These are phyloP conservation scores for Apiospora koreana DNA, from an alignment of 2,329 filamentous ascomycete species.

Conservation along the genomic window DNA sequence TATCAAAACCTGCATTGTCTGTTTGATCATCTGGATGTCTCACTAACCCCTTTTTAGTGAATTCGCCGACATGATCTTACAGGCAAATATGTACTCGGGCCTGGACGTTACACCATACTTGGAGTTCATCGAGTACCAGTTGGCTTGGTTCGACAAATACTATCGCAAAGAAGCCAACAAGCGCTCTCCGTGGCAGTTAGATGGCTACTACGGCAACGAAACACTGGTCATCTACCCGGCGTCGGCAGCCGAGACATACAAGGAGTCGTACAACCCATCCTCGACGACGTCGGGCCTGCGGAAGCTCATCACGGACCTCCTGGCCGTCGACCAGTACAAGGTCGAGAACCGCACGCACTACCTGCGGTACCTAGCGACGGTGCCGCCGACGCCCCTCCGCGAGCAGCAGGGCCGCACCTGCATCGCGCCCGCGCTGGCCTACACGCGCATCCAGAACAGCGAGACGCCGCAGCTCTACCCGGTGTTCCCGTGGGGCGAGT, in stretches of 20 bases:
- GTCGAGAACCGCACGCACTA: conserved; percentile 1
- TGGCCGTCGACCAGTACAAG: conserved; percentile 5
- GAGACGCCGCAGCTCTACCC: conserved; percentile 11
- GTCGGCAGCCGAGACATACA: conserved; percentile 11
- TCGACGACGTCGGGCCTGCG: conserved; percentile 5
- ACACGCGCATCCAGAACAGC: conserved; percentile 10
- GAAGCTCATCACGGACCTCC: conserved; percentile 4
- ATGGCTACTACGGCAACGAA: conserved; percentile 9
- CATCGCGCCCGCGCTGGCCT: conserved; percentile 9
- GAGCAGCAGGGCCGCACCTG: conserved; percentile 1
- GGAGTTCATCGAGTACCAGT: conserved; percentile 13
- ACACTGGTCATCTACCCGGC: conserved; percentile 9
- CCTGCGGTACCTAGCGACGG: background rate
- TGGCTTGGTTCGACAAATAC: conserved; percentile 13
- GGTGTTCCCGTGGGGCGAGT: conserved; percentile 9
- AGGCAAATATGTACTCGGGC: conserved; percentile 3
- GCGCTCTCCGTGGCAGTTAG: background rate
- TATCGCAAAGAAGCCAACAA: conserved; percentile 2
- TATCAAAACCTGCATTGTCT: background rate
- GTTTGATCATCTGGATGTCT: too few species aligned
- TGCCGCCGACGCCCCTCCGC: background rate
- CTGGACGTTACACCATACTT: conserved; percentile 3
- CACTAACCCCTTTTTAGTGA: background rate
- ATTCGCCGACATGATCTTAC: conserved; percentile 9
- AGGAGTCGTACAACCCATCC: conserved; percentile 1